Conservation (phyloP, 2,329 filamentous ascomycete species). For the Ceratocystis harringtonii region DNA sequence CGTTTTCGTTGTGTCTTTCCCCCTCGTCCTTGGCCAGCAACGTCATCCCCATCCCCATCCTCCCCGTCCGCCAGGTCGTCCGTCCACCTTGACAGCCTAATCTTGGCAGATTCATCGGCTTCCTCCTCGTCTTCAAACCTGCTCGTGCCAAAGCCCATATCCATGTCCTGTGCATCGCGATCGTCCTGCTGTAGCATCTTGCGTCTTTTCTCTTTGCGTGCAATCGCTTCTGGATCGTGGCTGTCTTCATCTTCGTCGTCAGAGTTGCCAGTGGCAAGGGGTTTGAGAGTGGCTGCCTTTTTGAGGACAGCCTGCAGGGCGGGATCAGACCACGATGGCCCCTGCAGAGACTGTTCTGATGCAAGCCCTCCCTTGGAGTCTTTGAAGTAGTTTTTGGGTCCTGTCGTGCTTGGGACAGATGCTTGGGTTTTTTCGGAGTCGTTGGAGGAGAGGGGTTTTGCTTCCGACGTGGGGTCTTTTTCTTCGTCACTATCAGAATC, state of each 20-base stretch:
- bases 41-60: conserved; percentile 32
- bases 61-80: conserved; percentile 26
- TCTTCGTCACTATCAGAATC: conserved; percentile 30
- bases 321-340: conserved; percentile 53
- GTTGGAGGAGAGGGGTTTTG: neutral
- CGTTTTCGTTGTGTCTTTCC: conserved; percentile 49
- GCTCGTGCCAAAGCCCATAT: conserved; percentile 84
- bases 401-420: conserved; percentile 29
- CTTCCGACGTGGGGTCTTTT: conserved; percentile 20
- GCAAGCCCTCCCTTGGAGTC: conserved; percentile 40
- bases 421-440: conserved; percentile 18
- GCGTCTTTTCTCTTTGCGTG: conserved; percentile 52
- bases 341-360: conserved; percentile 36
- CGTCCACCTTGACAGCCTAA: conserved; percentile 55
- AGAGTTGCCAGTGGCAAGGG: conserved; percentile 26
- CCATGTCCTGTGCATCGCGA: conserved; percentile 78
- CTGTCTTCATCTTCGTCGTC: conserved; percentile 24
- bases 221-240: conserved; percentile 30
- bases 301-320: conserved; percentile 71
- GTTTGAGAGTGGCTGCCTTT: conserved; percentile 57
- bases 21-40: conserved; percentile 20
- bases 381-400: conserved; percentile 47
- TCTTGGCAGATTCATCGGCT: conserved; percentile 43
- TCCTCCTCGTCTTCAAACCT: conserved; percentile 81
- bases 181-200: conserved; percentile 60